Percentiles rank a stretch among this genome's conserved stretches.
Evolutionary conservation across 768 basidiomycete genomes (phyloP).

Genomic region (Heimioporus sp.): DNA sequence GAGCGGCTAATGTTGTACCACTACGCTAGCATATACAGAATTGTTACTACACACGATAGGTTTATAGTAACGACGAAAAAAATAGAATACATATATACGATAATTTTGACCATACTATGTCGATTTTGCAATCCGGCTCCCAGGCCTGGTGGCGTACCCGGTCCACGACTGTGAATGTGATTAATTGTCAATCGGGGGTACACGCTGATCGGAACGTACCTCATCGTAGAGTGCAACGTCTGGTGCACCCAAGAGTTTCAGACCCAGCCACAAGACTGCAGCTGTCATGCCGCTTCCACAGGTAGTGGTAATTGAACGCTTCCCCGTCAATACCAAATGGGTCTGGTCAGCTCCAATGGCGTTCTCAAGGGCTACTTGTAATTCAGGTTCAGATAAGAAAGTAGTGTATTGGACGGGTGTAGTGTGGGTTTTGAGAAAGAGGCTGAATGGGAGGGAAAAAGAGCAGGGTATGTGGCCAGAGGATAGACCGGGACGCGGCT

Average conservation of each 20-base stretch:
- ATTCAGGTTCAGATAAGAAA: slow-evolving; percentile 53
- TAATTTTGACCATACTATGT: slow-evolving; percentile 9
- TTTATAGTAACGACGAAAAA: background rate
- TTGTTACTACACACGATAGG: too few species aligned
- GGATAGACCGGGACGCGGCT: slow-evolving; percentile 84
- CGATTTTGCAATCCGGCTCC: slow-evolving; percentile 70
- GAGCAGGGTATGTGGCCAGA: slow-evolving; percentile 94
- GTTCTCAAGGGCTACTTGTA: slow-evolving; percentile 58
- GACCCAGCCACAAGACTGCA: slow-evolving; percentile 88
- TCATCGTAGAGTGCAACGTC: slow-evolving; percentile 87
- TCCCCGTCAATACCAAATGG: slow-evolving; percentile 57
- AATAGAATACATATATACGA: slow-evolving; percentile 2
- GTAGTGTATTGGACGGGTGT: slow-evolving; percentile 51
- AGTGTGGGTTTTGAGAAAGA: slow-evolving; percentile 54
- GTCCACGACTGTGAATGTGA: slow-evolving; percentile 78
- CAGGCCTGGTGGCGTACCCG: slow-evolving; percentile 77
- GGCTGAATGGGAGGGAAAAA: slow-evolving; percentile 77
- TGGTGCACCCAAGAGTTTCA: slow-evolving; percentile 65
- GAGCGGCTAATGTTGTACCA: slow-evolving; percentile 29
- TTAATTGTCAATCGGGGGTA: slow-evolving; percentile 15
- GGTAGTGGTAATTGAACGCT: slow-evolving; percentile 62
- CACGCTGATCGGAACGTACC: slow-evolving; percentile 44
- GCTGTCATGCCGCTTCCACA: slow-evolving; percentile 99
- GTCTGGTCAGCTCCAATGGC: slow-evolving; percentile 59
- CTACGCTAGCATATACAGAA: slow-evolving; percentile 19